These are phyloP conservation scores for Quercus phellos DNA, from an alignment of 331 rosid genomes.

Conservation along the genomic window DNA sequence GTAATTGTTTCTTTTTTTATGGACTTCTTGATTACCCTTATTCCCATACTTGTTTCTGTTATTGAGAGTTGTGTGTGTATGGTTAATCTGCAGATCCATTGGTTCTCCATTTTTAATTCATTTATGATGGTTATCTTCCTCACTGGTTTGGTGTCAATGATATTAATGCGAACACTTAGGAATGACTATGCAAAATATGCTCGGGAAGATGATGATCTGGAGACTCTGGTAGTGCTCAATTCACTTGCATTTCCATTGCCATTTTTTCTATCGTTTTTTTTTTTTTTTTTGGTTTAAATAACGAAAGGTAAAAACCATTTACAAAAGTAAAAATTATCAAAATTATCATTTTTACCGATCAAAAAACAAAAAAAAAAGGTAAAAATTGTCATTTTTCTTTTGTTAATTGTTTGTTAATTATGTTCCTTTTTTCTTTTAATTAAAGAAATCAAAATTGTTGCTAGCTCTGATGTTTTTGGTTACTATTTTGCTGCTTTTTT, in stretches of 20 bases:
- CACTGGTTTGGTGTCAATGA: slow-evolving; percentile 99
- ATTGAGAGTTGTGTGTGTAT: slow-evolving; percentile 24
- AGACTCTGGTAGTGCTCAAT: slow-evolving; percentile 67
- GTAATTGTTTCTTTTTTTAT: background rate
- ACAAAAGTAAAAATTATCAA: too few species aligned
- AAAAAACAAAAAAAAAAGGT: too few species aligned
- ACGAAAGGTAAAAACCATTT: too few species aligned
- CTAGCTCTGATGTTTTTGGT: slow-evolving; percentile 13
- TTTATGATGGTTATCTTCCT: slow-evolving; percentile 99
- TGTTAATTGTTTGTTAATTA: background rate
- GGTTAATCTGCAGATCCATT: slow-evolving; percentile 71
- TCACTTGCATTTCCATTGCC: background rate
- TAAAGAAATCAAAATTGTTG: slow-evolving; percentile 5
- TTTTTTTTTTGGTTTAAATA: too few species aligned
- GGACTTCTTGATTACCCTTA: slow-evolving; percentile 12
- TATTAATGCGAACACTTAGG: slow-evolving; percentile 95
- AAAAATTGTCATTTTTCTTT: background rate
- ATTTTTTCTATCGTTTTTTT: background rate
- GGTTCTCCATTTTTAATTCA: slow-evolving; percentile 98
- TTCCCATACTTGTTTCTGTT: slow-evolving; percentile 8
- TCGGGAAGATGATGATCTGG: slow-evolving; percentile 96
- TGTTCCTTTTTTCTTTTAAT: background rate
- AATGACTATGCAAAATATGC: slow-evolving; percentile 99
- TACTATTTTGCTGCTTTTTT: slow-evolving; percentile 18
- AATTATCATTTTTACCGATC: too few species aligned